phyloP scores from a whole-genome alignment of 2,329 filamentous ascomycete genomes.

The Mycocentrospora acerina region DNA sequence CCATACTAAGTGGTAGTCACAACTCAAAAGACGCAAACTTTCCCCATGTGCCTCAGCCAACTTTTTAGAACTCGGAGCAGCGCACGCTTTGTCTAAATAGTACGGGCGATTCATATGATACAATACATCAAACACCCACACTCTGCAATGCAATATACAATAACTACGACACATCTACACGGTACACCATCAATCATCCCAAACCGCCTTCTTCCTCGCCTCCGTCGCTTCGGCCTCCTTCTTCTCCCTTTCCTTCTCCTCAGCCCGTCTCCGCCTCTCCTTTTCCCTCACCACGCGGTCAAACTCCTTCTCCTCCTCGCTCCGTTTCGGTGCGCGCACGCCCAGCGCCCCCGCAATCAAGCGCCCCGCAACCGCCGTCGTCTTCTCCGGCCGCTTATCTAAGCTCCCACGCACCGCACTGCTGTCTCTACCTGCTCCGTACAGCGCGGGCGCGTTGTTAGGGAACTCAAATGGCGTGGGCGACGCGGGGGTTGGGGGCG shows the following conservation, averaged over 20 bases:
- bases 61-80: too few relatives aligned
- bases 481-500: constrained; percentile 39
- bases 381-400: constrained; percentile 74
- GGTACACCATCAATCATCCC: constrained; percentile 63
- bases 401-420: constrained; percentile 23
- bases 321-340: constrained; percentile 75
- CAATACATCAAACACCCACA: too few relatives aligned
- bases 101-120: too few relatives aligned
- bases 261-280: constrained; percentile 74
- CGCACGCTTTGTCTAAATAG: too few relatives aligned
- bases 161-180: not conserved
- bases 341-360: constrained; percentile 90
- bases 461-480: constrained; percentile 38
- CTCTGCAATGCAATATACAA: too few relatives aligned
- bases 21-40: too few relatives aligned
- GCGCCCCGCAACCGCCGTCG: constrained; percentile 83
- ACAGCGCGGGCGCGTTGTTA: constrained; percentile 22
- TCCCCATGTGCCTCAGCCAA: too few relatives aligned
- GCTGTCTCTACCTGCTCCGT: constrained; percentile 19
- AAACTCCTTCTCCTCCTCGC: constrained; percentile 85
- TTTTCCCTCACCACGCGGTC: constrained; percentile 80
- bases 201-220: constrained; percentile 78
- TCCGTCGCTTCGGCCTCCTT: constrained; percentile 66
- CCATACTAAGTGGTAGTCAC: too few relatives aligned
- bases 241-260: constrained; percentile 67